Evolutionary conservation across 2,329 filamentous ascomycete species (phyloP).

Genomic region (Arthroderma uncinatum): DNA sequence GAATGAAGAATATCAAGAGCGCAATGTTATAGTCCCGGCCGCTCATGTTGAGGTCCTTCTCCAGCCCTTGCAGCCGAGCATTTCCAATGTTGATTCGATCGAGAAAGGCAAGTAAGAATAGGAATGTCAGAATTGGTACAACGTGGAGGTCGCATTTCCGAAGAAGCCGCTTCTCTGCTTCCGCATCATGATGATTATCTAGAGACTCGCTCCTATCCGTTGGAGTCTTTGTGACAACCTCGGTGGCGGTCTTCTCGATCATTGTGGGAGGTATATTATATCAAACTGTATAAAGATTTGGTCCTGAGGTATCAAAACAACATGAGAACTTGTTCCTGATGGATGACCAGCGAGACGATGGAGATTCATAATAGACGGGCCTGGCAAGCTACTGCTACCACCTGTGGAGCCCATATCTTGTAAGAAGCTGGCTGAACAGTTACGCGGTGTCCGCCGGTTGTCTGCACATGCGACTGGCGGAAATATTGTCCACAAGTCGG

Average conservation of each 20-base stretch:
- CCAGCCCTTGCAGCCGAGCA: conserved; percentile 36
- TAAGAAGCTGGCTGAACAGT: background rate
- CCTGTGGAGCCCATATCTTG: background rate
- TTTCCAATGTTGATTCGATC: conserved; percentile 41
- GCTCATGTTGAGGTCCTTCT: conserved; percentile 35
- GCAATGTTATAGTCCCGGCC: conserved; percentile 35
- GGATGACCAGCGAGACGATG: background rate
- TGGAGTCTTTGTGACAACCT: conserved; percentile 3
- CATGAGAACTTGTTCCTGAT: background rate
- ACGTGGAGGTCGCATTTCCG: conserved; percentile 41
- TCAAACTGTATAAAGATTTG: background rate
- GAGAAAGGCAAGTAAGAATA: conserved; percentile 38
- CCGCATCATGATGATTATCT: conserved; percentile 14
- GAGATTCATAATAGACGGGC: background rate
- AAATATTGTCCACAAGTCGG: background rate
- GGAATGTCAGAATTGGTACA: conserved; percentile 37
- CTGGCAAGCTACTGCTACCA: background rate
- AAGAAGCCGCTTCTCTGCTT: conserved; percentile 32
- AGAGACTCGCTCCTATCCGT: conserved; percentile 12
- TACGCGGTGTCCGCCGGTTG: background rate
- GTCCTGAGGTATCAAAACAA: background rate
- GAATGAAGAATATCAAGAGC: conserved; percentile 37
- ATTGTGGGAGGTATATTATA: background rate
- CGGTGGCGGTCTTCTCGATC: conserved; percentile 9
- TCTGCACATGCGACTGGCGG: background rate